Percentiles rank a stretch among this genome's conserved stretches.
Evolutionary conservation across 1,139 yeast species (phyloP).

Genomic region (Meyerozyma elateridarum): DNA sequence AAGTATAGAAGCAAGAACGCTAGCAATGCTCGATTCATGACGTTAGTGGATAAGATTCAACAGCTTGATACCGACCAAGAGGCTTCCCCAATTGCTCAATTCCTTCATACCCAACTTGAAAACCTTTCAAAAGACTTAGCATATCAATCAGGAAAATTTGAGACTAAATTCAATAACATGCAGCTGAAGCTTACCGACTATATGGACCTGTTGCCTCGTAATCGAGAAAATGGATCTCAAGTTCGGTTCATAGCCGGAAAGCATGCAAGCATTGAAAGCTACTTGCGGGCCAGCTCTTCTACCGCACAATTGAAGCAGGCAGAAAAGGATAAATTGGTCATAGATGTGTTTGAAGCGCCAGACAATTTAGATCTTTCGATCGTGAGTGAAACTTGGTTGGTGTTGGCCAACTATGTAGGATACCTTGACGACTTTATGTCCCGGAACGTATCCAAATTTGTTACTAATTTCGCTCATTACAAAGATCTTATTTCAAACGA

Average conservation of each 20-base stretch:
- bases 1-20: slow-evolving; percentile 12
- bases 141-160: slow-evolving; percentile 31
- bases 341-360: slow-evolving; percentile 34
- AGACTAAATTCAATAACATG: slow-evolving; percentile 35
- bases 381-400: slow-evolving; percentile 44
- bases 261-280: slow-evolving; percentile 33
- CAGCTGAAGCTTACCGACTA: slow-evolving; percentile 37
- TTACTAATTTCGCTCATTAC: slow-evolving; percentile 37
- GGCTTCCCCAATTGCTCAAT: slow-evolving; percentile 62
- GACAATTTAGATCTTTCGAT: slow-evolving; percentile 42
- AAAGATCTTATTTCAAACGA: slow-evolving; percentile 11
- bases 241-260: slow-evolving; percentile 50
- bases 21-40: slow-evolving; percentile 39
- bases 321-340: slow-evolving; percentile 25
- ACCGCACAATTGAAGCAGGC: slow-evolving; percentile 20
- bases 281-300: slow-evolving; percentile 27
- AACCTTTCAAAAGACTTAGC: slow-evolving; percentile 32
- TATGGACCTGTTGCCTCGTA: slow-evolving; percentile 28
- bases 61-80: slow-evolving; percentile 30
- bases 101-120: slow-evolving; percentile 39
- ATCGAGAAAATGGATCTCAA: slow-evolving; percentile 37
- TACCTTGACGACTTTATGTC: slow-evolving; percentile 32
- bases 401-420: slow-evolving; percentile 32
- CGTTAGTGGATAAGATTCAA: slow-evolving; percentile 52
- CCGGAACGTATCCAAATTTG: slow-evolving; percentile 30